Percentiles rank a stretch among this genome's conserved stretches.
Evolutionary conservation across 2,329 filamentous ascomycete species (phyloP).

Genomic region (Dendryphion nanum): DNA sequence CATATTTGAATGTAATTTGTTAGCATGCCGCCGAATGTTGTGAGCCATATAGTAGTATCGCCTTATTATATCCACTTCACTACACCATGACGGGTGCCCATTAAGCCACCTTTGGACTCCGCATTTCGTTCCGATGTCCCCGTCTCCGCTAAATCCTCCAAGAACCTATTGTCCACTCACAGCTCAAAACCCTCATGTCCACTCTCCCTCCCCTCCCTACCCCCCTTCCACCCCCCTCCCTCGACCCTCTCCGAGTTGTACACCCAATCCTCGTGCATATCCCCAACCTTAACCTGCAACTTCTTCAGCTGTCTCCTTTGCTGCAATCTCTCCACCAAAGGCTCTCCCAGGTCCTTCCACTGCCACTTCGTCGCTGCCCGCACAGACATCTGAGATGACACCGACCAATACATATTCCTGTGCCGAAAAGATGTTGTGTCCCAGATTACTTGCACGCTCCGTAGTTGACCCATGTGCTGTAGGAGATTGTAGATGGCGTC

Average conservation of each 20-base stretch:
- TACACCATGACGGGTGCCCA: background rate
- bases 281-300: constrained; percentile 11
- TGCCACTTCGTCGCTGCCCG: constrained; percentile 3
- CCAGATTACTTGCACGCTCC: constrained; percentile 12
- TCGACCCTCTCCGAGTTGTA: constrained; percentile 1
- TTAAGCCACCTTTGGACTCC: no score
- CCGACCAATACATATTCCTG: background rate
- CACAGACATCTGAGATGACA: background rate
- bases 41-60: no score
- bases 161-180: no score
- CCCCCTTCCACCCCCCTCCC: constrained; percentile 3
- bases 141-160: no score
- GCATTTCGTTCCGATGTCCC: no score
- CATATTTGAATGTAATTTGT: no score
- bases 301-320: constrained; percentile 5
- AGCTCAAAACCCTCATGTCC: no score
- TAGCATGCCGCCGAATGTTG: no score
- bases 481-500: constrained; percentile 4
- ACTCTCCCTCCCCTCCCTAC: no score
- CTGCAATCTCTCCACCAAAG: constrained; percentile 7
- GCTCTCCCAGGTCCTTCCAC: constrained; percentile 7
- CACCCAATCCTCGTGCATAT: constrained; percentile 2
- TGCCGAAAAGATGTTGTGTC: constrained; percentile 4
- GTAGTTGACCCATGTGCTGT: constrained; percentile 8
- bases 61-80: background rate